Evolutionary conservation across 1,139 yeast genomes (phyloP).

Genomic region (Zygosaccharomyces pseudobailii): DNA sequence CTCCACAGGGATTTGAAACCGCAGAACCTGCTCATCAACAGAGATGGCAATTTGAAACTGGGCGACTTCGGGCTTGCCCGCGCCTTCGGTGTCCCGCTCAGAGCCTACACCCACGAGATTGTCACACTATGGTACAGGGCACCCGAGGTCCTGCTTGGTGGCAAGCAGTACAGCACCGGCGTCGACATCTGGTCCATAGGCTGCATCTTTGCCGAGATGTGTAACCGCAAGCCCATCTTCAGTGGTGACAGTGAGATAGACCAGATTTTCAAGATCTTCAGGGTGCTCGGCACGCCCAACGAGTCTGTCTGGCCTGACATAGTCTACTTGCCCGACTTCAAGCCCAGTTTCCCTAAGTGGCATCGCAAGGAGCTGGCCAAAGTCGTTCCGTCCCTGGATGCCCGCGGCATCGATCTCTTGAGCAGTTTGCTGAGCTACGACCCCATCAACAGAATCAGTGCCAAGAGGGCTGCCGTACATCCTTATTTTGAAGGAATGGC

Average conservation of each 20-base stretch:
- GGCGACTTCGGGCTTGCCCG: conserved; percentile 98
- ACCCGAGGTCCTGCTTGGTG: conserved; percentile 93
- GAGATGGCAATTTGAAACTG: conserved; percentile 89
- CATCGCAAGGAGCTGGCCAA: conserved; percentile 62
- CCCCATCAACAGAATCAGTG: conserved; percentile 91
- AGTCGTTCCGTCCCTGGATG: conserved; percentile 76
- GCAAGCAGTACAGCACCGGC: conserved; percentile 95
- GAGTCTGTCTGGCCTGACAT: conserved; percentile 98
- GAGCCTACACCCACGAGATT: conserved; percentile 96
- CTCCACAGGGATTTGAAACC: conserved; percentile 96
- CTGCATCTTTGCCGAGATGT: conserved; percentile 98
- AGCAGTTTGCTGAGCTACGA: conserved; percentile 81
- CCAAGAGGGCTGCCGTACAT: conserved; percentile 85
- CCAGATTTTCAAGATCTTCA: conserved; percentile 90
- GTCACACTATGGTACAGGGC: conserved; percentile 98
- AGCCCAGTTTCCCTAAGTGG: conserved; percentile 97
- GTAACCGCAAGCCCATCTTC: conserved; percentile 88
- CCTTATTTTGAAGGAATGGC: conserved; percentile 74
- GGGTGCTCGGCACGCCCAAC: conserved; percentile 90
- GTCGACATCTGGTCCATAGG: conserved; percentile 99
- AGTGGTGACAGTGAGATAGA: conserved; percentile 98
- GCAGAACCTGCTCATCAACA: conserved; percentile 87
- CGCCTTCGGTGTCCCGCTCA: conserved; percentile 93
- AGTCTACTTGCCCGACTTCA: conserved; percentile 86
- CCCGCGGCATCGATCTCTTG: conserved; percentile 77